Percentiles rank a stretch among this genome's conserved stretches.
Evolutionary conservation across 176 grass and related monocot species (phyloP).

Genomic region (Bolboschoenus planiculmis): DNA sequence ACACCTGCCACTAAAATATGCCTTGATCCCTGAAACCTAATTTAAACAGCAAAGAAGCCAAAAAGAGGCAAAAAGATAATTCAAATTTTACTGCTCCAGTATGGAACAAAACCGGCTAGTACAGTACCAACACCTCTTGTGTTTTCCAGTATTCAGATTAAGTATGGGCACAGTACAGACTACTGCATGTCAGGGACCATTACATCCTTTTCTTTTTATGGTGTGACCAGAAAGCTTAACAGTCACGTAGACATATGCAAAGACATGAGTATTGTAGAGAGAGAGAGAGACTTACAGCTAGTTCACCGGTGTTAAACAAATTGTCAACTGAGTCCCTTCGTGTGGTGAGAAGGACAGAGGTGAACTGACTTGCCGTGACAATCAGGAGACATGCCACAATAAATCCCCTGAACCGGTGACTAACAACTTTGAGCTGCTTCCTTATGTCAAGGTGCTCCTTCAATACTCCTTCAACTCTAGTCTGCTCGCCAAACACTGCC

Average conservation of each 20-base stretch:
- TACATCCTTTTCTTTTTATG: neutral
- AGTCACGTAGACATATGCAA: neutral
- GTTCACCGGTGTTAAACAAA: conserved; percentile 78
- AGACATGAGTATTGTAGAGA: neutral
- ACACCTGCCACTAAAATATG: neutral
- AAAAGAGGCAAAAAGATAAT: neutral
- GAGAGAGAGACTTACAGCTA: conserved; percentile 42
- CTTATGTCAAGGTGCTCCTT: conserved; percentile 82
- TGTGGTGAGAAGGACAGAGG: conserved; percentile 59
- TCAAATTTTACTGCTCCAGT: neutral
- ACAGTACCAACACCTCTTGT: neutral
- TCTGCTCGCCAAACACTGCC: conserved; percentile 46
- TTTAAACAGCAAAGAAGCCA: neutral
- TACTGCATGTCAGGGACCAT: neutral
- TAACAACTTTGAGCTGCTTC: conserved; percentile 83
- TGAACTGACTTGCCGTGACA: conserved; percentile 84
- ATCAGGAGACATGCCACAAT: conserved; percentile 55
- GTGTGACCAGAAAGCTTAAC: neutral
- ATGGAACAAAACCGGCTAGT: neutral
- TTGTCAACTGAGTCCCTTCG: conserved; percentile 56
- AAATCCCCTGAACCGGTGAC: conserved; percentile 77
- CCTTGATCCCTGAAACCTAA: neutral
- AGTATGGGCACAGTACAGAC: neutral
- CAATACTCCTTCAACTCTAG: conserved; percentile 43
- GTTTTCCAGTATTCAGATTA: neutral